Evolutionary conservation across 768 basidiomycete genomes (phyloP).

Genomic region (Inosperma sp.): DNA sequence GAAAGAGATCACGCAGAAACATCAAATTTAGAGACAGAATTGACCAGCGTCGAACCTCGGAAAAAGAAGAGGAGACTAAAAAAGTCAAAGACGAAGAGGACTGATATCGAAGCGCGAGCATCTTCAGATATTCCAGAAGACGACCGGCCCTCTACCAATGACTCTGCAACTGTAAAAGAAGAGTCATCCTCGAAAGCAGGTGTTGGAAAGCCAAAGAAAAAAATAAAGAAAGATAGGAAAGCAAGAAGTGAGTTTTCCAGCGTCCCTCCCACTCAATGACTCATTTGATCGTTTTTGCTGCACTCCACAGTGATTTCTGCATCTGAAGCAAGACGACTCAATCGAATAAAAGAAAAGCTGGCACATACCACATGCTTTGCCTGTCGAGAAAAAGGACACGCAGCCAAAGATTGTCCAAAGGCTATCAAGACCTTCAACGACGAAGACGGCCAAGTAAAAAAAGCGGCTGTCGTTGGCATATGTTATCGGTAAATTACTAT

Average conservation of each 20-base stretch:
- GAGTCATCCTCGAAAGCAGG: neutral
- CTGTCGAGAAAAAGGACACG: slow-evolving; percentile 79
- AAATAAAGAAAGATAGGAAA: slow-evolving; percentile 30
- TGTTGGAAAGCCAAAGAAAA: slow-evolving; percentile 24
- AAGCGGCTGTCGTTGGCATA: slow-evolving; percentile 43
- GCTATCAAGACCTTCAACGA: slow-evolving; percentile 21
- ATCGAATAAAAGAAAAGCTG: slow-evolving; percentile 55
- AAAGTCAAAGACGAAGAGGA: no score
- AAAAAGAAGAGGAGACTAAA: no score
- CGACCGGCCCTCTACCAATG: no score
- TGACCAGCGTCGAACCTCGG: no score
- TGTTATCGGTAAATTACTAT: slow-evolving; percentile 60
- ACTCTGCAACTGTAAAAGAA: slow-evolving; percentile 12
- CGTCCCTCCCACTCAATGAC: neutral
- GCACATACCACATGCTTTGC: slow-evolving; percentile 74
- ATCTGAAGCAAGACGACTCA: slow-evolving; percentile 59
- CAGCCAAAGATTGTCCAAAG: slow-evolving; percentile 75
- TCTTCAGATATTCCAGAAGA: no score
- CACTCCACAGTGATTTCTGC: slow-evolving; percentile 13
- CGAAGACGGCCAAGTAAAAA: slow-evolving; percentile 16
- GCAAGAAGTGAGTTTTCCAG: slow-evolving; percentile 26
- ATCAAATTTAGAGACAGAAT: no score
- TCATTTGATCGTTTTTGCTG: neutral
- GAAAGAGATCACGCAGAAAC: no score
- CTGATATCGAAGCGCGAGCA: no score